These are phyloP conservation scores for Trametes cingulata DNA, from an alignment of 768 basidiomycete genomes.

Conservation along the genomic window DNA sequence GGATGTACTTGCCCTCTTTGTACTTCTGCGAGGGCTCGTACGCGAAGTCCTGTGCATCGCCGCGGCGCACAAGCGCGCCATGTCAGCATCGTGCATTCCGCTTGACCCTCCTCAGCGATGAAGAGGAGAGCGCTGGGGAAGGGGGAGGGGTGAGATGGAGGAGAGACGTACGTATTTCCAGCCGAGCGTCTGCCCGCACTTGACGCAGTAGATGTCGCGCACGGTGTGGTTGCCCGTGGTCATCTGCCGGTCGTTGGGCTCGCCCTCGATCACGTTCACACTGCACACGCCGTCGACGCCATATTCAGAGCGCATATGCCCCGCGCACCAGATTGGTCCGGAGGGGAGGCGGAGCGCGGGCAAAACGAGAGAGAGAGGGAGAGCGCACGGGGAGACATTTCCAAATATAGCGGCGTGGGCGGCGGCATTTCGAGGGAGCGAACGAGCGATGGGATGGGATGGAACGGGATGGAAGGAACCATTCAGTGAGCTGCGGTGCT, in stretches of 20 bases:
- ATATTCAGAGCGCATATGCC: no score
- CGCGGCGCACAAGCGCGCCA: background rate
- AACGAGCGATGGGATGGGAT: background rate
- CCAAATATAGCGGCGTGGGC: slow-evolving; percentile 21
- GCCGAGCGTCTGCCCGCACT: slow-evolving; percentile 83
- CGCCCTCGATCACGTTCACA: slow-evolving; percentile 89
- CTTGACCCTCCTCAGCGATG: background rate
- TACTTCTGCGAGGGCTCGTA: slow-evolving; percentile 91
- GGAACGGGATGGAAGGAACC: background rate
- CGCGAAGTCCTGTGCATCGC: slow-evolving; percentile 74
- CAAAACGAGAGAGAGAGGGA: no score
- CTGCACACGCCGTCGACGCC: slow-evolving; percentile 44
- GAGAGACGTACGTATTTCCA: slow-evolving; percentile 92
- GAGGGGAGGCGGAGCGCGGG: no score
- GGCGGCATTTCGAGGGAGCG: slow-evolving; percentile 7
- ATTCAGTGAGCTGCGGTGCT: slow-evolving; percentile 5
- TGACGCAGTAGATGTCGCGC: slow-evolving; percentile 91
- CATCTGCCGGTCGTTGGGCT: slow-evolving; percentile 91
- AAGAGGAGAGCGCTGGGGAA: no score
- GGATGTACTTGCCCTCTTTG: slow-evolving; percentile 98
- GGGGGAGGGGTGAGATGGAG: slow-evolving; percentile 15
- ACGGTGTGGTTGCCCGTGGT: slow-evolving; percentile 97
- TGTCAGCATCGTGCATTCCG: slow-evolving; percentile 9
- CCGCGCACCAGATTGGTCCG: no score
- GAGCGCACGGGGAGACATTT: background rate